Evolutionary conservation across 805 yeast genomes (phyloP).

Genomic region (Saccharomycopsis capsularis): DNA sequence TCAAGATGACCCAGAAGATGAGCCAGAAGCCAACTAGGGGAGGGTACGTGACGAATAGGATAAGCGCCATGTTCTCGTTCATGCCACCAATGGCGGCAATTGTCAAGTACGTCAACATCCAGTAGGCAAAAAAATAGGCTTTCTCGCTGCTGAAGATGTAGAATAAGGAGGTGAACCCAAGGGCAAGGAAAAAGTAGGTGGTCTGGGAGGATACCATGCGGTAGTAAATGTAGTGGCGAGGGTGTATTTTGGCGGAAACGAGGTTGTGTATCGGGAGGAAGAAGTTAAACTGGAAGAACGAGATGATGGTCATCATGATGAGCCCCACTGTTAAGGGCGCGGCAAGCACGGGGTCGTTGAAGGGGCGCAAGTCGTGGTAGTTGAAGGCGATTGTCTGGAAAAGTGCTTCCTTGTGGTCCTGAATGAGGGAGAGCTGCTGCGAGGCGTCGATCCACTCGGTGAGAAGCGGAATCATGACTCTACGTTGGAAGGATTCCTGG

Average conservation of each 20-base stretch:
- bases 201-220: conserved; percentile 39
- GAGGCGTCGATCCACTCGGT: conserved; percentile 10
- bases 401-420: conserved; percentile 5
- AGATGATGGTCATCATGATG: conserved; percentile 55
- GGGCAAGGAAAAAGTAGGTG: conserved; percentile 46
- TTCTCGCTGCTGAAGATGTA: conserved; percentile 48
- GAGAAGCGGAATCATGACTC: conserved; percentile 14
- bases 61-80: conserved; percentile 50
- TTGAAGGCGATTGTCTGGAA: conserved; percentile 13
- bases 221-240: conserved; percentile 39
- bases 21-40: conserved; percentile 67
- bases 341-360: conserved; percentile 39
- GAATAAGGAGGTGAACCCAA: conserved; percentile 38
- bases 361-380: conserved; percentile 42
- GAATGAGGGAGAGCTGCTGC: neutral
- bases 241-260: conserved; percentile 35
- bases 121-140: conserved; percentile 60
- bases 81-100: conserved; percentile 66
- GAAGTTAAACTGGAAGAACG: conserved; percentile 62
- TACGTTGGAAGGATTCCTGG: conserved; percentile 12
- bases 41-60: conserved; percentile 44
- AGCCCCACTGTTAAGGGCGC: conserved; percentile 69
- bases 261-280: conserved; percentile 42
- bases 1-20: conserved; percentile 58
- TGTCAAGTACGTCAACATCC: conserved; percentile 54